These are phyloP conservation scores for Paramecium caudatum DNA, from an alignment of 73 alveolate species.

Conservation along the genomic window DNA sequence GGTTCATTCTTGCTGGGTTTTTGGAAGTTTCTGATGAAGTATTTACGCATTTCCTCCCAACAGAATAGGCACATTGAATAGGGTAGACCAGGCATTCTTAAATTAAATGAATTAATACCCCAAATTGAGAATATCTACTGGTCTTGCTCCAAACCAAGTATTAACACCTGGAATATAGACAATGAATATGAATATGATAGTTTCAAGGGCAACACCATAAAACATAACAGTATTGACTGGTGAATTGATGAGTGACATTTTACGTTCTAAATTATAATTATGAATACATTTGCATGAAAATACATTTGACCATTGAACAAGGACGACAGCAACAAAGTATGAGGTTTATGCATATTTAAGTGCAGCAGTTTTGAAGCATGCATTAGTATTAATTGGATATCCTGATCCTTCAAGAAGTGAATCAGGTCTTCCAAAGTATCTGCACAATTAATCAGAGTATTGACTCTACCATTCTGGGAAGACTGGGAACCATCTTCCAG, in stretches of 20 bases:
- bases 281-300: slow-evolving; percentile 63
- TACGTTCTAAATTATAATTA: slow-evolving; percentile 27
- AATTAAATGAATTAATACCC: neutral
- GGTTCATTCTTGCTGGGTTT: slow-evolving; percentile 15
- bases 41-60: slow-evolving; percentile 76
- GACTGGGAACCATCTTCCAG: neutral
- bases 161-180: slow-evolving; percentile 75
- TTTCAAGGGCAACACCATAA: slow-evolving; percentile 65
- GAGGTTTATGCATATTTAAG: slow-evolving; percentile 71
- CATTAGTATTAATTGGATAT: slow-evolving; percentile 55
- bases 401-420: slow-evolving; percentile 62
- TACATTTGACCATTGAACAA: slow-evolving; percentile 69
- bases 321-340: slow-evolving; percentile 32
- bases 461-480: neutral
- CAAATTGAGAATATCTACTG: slow-evolving; percentile 65
- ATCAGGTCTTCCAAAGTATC: slow-evolving; percentile 57
- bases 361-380: slow-evolving; percentile 74
- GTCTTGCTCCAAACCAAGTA: slow-evolving; percentile 75
- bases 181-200: slow-evolving; percentile 25
- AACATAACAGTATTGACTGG: slow-evolving; percentile 38
- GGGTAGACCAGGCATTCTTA: slow-evolving; percentile 75
- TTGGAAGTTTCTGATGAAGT: slow-evolving; percentile 62
- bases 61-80: slow-evolving; percentile 70
- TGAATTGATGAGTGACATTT: slow-evolving; percentile 49
- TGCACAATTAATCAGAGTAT: slow-evolving; percentile 48